phyloP scores from a whole-genome alignment of 2,329 filamentous ascomycete genomes.

The Fusarium tjaetaba region DNA sequence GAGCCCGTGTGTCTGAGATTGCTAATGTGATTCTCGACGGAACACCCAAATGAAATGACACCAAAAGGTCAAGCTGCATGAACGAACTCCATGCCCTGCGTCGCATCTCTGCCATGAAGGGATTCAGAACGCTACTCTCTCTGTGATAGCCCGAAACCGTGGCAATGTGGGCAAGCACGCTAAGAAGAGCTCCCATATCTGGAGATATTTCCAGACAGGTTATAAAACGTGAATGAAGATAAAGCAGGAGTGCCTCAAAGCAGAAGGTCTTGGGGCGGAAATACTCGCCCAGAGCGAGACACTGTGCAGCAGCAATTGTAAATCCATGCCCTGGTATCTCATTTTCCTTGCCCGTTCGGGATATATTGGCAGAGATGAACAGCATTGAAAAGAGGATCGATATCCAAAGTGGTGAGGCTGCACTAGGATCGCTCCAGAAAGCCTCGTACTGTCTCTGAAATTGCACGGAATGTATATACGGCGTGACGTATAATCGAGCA shows the following conservation, averaged over 20 bases:
- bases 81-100: background rate
- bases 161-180: background rate
- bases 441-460: background rate
- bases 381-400: background rate
- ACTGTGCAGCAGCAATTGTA: background rate
- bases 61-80: background rate
- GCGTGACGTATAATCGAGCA: background rate
- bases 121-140: background rate
- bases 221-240: background rate
- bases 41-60: background rate
- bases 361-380: background rate
- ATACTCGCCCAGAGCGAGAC: background rate
- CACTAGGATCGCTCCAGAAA: background rate
- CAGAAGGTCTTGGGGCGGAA: background rate
- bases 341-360: background rate
- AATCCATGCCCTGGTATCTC: background rate
- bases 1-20: background rate
- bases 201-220: background rate
- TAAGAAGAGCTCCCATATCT: background rate
- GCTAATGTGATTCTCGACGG: background rate
- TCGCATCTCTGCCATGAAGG: background rate
- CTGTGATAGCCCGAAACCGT: background rate
- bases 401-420: background rate
- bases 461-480: background rate
- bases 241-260: background rate